A percentile compares a stretch with the other conserved stretches of the same genome.
Conservation (phyloP, 345 rosid species). For the Toxicodendron radicans region DNA sequence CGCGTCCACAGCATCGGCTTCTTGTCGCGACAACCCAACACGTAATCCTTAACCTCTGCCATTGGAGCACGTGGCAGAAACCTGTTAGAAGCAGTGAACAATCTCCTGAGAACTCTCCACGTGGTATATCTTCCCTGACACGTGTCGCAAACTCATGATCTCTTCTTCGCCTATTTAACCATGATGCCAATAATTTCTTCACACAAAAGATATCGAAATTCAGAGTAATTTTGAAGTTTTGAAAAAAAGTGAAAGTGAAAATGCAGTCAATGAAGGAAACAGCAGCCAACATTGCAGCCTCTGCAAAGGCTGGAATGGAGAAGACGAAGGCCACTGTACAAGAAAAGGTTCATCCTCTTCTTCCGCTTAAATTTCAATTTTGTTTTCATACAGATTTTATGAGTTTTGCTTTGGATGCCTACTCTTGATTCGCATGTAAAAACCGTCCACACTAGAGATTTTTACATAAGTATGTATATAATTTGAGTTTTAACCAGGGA, state of each 20-base stretch:
- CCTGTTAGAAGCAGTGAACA: too few species aligned
- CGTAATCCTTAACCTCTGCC: neutral
- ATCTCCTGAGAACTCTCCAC: neutral
- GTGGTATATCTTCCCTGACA: neutral
- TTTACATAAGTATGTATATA: too few species aligned
- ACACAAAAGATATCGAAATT: neutral
- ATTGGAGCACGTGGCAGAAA: neutral
- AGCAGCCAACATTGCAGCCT: slow-evolving; percentile 69
- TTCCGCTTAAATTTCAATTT: neutral
- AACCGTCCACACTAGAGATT: neutral
- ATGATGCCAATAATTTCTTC: fast-evolving
- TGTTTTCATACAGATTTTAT: neutral
- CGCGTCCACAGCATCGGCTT: neutral
- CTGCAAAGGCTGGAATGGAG: slow-evolving; percentile 82
- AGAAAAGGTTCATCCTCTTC: slow-evolving; percentile 55
- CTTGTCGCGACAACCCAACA: neutral
- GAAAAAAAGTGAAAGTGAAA: neutral
- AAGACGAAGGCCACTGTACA: slow-evolving; percentile 68
- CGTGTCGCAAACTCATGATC: neutral
- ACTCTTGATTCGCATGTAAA: too few species aligned
- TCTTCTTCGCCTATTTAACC: neutral
- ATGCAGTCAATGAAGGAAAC: slow-evolving; percentile 46
- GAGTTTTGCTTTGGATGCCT: neutral
- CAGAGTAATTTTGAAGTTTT: too few species aligned
- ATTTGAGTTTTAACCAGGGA: too few species aligned